Evolutionary conservation across 352 stramenopile species (phyloP).

Genomic region (Pythium folliculosum): DNA sequence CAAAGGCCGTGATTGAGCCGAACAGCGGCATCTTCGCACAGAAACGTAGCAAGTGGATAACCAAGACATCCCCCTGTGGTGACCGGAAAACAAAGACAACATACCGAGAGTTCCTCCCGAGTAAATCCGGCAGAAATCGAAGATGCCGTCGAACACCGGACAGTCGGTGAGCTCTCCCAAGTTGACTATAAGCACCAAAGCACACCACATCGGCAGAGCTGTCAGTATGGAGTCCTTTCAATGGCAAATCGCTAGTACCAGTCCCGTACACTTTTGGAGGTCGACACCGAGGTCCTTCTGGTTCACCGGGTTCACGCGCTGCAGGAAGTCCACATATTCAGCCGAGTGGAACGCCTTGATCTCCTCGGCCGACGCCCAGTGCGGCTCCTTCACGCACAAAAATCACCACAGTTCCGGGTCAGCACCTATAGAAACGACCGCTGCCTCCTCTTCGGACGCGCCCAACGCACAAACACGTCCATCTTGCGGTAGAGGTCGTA

Average conservation of each 20-base stretch:
- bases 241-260: not conserved
- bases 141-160: conserved; percentile 98
- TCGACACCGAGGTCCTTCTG: conserved; percentile 79
- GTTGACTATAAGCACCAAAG: conserved; percentile 76
- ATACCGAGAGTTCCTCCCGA: conserved; percentile 92
- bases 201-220: not conserved
- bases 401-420: too few relatives aligned
- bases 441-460: not conserved
- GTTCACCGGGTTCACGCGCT: conserved; percentile 95
- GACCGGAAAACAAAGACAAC: not conserved
- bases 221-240: not conserved
- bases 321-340: conserved; percentile 98
- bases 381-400: conserved; percentile 51
- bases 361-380: conserved; percentile 88
- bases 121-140: conserved; percentile 98
- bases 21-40: conserved; percentile 90
- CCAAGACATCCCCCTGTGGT: not conserved
- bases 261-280: conserved; percentile 70
- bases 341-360: conserved; percentile 97
- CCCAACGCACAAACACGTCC: conserved; percentile 93
- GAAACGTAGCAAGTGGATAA: not conserved
- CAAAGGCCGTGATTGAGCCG: conserved; percentile 95
- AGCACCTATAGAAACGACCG: too few relatives aligned
- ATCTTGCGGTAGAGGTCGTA: conserved; percentile 99
- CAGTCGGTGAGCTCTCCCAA: conserved; percentile 97